A percentile compares a stretch with the other conserved stretches of the same genome.
These are phyloP conservation scores for Phytophthora capsici DNA, from an alignment of 352 stramenopile species.

Conservation along the genomic window DNA sequence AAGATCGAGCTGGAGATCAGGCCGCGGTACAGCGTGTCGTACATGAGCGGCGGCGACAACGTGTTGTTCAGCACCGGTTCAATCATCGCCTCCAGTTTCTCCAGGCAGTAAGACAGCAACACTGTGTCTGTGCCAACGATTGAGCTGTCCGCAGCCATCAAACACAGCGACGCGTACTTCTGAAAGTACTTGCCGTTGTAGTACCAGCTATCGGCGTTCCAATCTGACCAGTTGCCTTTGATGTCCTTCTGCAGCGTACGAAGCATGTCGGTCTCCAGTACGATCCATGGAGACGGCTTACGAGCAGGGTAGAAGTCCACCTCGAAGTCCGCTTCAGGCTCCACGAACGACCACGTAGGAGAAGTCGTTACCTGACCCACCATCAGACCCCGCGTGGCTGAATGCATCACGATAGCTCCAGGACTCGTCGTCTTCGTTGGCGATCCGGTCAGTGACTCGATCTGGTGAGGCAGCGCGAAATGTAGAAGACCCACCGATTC, in stretches of 20 bases:
- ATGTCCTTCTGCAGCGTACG: slow-evolving; percentile 64
- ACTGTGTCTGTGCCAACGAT: slow-evolving; percentile 57
- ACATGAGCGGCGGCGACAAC: slow-evolving; percentile 54
- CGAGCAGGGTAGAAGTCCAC: slow-evolving; percentile 63
- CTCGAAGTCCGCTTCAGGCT: slow-evolving; percentile 55
- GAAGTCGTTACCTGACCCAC: slow-evolving; percentile 41
- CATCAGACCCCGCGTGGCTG: slow-evolving; percentile 63
- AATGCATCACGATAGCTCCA: slow-evolving; percentile 51
- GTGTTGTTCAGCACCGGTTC: slow-evolving; percentile 68
- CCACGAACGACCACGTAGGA: slow-evolving; percentile 54
- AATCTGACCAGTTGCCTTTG: slow-evolving; percentile 47
- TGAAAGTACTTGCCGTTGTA: slow-evolving; percentile 81
- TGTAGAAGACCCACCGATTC: slow-evolving; percentile 55
- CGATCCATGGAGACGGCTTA: slow-evolving; percentile 35
- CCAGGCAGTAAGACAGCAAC: slow-evolving; percentile 52
- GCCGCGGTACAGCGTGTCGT: slow-evolving; percentile 73
- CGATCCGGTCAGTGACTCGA: slow-evolving; percentile 43
- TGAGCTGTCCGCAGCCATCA: slow-evolving; percentile 63
- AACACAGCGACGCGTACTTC: slow-evolving; percentile 81
- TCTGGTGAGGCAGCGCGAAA: slow-evolving; percentile 72
- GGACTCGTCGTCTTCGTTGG: slow-evolving; percentile 25
- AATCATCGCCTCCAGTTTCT: slow-evolving; percentile 65
- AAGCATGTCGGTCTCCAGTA: slow-evolving; percentile 50
- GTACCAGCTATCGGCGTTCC: slow-evolving; percentile 67
- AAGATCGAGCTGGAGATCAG: slow-evolving; percentile 59